Conservation (phyloP, 2,329 filamentous ascomycete species). For the Cladosporium velox region DNA sequence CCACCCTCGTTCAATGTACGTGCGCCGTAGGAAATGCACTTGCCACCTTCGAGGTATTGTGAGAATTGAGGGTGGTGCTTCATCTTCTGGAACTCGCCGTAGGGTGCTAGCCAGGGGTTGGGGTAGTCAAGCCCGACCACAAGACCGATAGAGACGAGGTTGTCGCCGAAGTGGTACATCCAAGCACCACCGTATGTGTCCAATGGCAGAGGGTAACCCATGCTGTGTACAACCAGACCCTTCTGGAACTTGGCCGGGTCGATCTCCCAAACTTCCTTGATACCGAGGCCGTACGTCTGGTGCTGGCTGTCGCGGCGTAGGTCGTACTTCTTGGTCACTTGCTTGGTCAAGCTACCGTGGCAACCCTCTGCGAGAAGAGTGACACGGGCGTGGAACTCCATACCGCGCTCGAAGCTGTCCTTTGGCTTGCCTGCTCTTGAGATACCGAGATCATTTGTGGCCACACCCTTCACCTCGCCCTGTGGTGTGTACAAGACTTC, state of each 20-base stretch:
- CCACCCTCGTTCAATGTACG: slow-evolving; percentile 90
- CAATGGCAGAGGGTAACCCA: slow-evolving; percentile 86
- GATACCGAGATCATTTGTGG: slow-evolving; percentile 92
- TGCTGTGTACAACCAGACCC: slow-evolving; percentile 81
- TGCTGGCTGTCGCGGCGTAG: slow-evolving; percentile 84
- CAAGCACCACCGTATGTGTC: slow-evolving; percentile 97
- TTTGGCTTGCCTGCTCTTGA: slow-evolving; percentile 80
- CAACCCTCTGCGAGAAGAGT: slow-evolving; percentile 94
- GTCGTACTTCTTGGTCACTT: slow-evolving; percentile 92
- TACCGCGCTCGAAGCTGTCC: slow-evolving; percentile 89
- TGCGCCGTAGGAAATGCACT: slow-evolving; percentile 95
- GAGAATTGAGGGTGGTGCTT: slow-evolving; percentile 95
- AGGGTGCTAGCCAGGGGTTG: slow-evolving; percentile 95
- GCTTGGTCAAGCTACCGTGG: slow-evolving; percentile 92
- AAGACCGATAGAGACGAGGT: slow-evolving; percentile 86
- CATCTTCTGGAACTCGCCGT: slow-evolving; percentile 96
- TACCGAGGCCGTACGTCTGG: slow-evolving; percentile 90
- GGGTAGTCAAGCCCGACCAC: slow-evolving; percentile 93
- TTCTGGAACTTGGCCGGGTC: slow-evolving; percentile 88
- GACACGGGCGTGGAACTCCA: slow-evolving; percentile 94
- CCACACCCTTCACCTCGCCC: slow-evolving; percentile 88
- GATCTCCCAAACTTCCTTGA: slow-evolving; percentile 98
- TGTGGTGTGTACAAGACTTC: slow-evolving; percentile 86
- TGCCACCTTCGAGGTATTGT: slow-evolving; percentile 86
- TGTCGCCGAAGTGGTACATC: slow-evolving; percentile 99